phyloP scores from a whole-genome alignment of 495 filamentous ascomycete genomes.

The Wilcoxina mikolae region DNA sequence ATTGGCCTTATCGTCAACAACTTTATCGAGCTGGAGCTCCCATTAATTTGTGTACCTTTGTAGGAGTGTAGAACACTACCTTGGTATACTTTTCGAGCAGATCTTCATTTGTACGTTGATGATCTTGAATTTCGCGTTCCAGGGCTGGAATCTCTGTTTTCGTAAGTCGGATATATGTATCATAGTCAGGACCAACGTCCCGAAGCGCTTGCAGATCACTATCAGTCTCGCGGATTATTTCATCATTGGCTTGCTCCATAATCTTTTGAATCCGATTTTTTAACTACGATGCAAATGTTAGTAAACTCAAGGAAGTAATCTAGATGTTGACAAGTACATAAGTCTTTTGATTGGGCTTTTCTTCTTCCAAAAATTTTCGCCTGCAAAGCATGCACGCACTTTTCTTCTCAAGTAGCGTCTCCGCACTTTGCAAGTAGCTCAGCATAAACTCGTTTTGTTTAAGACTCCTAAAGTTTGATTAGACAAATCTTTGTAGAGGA shows the following conservation, averaged over 20 bases:
- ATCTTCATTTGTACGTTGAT: conserved; percentile 45
- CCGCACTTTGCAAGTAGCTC: conserved; percentile 3
- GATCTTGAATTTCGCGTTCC: conserved; percentile 44
- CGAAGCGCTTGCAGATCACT: conserved; percentile 44
- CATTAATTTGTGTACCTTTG: background rate
- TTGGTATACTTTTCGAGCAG: conserved; percentile 62
- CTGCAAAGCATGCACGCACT: conserved; percentile 22
- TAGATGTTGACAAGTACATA: background rate
- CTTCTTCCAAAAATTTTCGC: conserved; percentile 19
- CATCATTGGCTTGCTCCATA: conserved; percentile 34
- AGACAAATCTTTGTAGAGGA: background rate
- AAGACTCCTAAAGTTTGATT: conserved; percentile 11
- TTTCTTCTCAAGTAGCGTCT: background rate
- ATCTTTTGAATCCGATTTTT: conserved; percentile 30
- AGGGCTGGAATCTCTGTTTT: conserved; percentile 56
- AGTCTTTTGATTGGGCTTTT: conserved; percentile 8
- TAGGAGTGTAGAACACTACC: conserved; percentile 7
- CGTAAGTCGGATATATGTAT: conserved; percentile 54
- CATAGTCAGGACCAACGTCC: conserved; percentile 50
- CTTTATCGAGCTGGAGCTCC: conserved; percentile 16
- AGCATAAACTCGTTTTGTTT: conserved; percentile 2
- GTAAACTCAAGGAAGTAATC: background rate
- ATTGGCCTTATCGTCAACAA: conserved; percentile 47
- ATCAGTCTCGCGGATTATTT: conserved; percentile 45
- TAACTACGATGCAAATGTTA: conserved; percentile 9